A percentile compares a stretch with the other conserved stretches of the same genome.
Evolutionary conservation across 495 filamentous ascomycete genomes (phyloP).

Genomic region (Neurospora discreta): DNA sequence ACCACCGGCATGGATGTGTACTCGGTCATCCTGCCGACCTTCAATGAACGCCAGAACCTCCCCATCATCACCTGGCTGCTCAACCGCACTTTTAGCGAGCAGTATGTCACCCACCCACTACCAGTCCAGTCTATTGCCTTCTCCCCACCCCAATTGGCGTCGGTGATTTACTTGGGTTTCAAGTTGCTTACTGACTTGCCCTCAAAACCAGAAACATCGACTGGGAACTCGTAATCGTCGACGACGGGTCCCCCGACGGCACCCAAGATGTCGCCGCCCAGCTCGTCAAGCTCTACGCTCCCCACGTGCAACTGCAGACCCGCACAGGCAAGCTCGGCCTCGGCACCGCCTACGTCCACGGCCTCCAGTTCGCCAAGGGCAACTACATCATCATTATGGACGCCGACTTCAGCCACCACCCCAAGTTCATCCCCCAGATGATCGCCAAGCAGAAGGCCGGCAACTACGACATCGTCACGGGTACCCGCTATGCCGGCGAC

Average conservation of each 20-base stretch:
- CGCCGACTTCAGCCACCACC: constrained; percentile 97
- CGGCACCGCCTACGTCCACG: constrained; percentile 94
- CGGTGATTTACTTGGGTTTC: neutral
- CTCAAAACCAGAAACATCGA: constrained; percentile 59
- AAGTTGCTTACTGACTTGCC: neutral
- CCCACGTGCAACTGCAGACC: constrained; percentile 71
- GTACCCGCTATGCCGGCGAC: constrained; percentile 80
- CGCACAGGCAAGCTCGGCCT: constrained; percentile 92
- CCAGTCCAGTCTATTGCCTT: neutral
- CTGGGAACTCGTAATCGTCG: constrained; percentile 95
- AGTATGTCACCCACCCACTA: constrained; percentile 46
- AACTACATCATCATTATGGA: constrained; percentile 99
- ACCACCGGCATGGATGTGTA: constrained; percentile 57
- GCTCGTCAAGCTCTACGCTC: constrained; percentile 69
- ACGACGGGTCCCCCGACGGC: constrained; percentile 94
- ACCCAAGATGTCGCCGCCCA: constrained; percentile 84
- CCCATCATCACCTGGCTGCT: constrained; percentile 93
- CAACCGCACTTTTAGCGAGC: constrained; percentile 76
- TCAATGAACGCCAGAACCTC: constrained; percentile 95
- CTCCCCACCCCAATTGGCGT: neutral
- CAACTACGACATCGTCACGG: constrained; percentile 92
- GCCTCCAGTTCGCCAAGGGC: constrained; percentile 72
- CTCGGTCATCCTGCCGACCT: constrained; percentile 93
- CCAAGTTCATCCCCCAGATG: constrained; percentile 90
- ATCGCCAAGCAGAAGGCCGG: constrained; percentile 56